Evolutionary conservation across 345 rosid species (phyloP).

Genomic region (Dimocarpus longan): DNA sequence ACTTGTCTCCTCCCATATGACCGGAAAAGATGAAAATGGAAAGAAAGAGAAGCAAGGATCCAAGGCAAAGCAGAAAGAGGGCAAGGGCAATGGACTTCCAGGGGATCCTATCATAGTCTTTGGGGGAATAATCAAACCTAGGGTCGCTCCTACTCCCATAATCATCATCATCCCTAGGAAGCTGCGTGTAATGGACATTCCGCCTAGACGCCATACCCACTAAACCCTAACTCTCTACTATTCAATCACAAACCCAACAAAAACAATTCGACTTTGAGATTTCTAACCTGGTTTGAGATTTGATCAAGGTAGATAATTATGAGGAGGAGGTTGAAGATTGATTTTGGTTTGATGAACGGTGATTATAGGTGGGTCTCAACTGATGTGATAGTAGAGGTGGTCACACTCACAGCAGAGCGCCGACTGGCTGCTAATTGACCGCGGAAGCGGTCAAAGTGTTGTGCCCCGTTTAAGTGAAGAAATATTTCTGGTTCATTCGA

Average conservation of each 20-base stretch:
- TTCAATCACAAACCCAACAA: background rate
- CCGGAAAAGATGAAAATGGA: conserved; percentile 72
- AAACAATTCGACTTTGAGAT: too few species aligned
- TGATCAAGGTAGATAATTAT: too few species aligned
- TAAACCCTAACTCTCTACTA: background rate
- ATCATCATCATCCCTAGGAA: conserved; percentile 55
- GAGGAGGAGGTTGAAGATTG: too few species aligned
- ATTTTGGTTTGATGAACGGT: background rate
- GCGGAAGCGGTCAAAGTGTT: too few species aligned
- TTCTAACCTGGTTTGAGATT: too few species aligned
- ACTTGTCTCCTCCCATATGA: conserved; percentile 84
- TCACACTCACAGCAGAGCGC: too few species aligned
- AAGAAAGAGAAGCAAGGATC: conserved; percentile 69
- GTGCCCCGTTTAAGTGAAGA: too few species aligned
- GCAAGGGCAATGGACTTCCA: conserved; percentile 87
- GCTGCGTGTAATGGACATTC: conserved; percentile 48
- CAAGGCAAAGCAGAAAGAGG: conserved; percentile 63
- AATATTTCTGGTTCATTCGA: too few species aligned
- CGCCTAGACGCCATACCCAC: conserved; percentile 64
- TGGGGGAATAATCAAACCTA: conserved; percentile 72
- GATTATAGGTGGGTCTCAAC: background rate
- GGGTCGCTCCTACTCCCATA: conserved; percentile 51
- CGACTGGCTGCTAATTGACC: too few species aligned
- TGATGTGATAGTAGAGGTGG: background rate
- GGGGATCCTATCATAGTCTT: conserved; percentile 63